phyloP scores from a whole-genome alignment of 139 green algal genomes.

The Trebouxia sp. region DNA sequence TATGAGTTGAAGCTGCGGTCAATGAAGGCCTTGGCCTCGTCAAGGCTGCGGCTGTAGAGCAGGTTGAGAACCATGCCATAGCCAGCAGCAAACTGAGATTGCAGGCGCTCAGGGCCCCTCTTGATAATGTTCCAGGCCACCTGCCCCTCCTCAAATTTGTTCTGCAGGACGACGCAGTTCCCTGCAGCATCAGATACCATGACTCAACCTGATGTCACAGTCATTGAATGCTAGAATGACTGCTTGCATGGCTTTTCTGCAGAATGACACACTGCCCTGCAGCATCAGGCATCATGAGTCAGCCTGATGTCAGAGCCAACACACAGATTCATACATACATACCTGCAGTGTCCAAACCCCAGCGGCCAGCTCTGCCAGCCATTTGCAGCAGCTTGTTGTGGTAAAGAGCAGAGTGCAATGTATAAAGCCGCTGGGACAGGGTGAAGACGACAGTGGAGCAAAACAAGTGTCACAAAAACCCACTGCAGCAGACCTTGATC shows the following conservation, averaged over 20 bases:
- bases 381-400: slow-evolving; percentile 91
- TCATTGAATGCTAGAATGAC: too few relatives aligned
- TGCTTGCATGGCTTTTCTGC: too few relatives aligned
- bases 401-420: slow-evolving; percentile 52
- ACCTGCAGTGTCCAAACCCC: slow-evolving; percentile 74
- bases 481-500: too few relatives aligned
- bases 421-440: slow-evolving; percentile 66
- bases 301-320: neutral
- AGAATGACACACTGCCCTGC: too few relatives aligned
- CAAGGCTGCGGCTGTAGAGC: slow-evolving; percentile 69
- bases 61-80: slow-evolving; percentile 92
- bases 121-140: slow-evolving; percentile 70
- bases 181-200: slow-evolving; percentile 46
- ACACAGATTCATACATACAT: too few relatives aligned
- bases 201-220: neutral
- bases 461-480: too few relatives aligned
- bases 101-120: slow-evolving; percentile 76
- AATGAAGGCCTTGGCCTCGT: slow-evolving; percentile 74
- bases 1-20: slow-evolving; percentile 63
- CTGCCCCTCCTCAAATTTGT: slow-evolving; percentile 77
- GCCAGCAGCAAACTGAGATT: slow-evolving; percentile 65
- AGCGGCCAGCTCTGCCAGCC: slow-evolving; percentile 73
- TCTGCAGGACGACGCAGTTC: slow-evolving; percentile 77
- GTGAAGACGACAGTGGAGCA: slow-evolving; percentile 81
- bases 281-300: neutral